phyloP scores from a whole-genome alignment of 352 stramenopile species.

The Phytophthora fragariaefolia region DNA sequence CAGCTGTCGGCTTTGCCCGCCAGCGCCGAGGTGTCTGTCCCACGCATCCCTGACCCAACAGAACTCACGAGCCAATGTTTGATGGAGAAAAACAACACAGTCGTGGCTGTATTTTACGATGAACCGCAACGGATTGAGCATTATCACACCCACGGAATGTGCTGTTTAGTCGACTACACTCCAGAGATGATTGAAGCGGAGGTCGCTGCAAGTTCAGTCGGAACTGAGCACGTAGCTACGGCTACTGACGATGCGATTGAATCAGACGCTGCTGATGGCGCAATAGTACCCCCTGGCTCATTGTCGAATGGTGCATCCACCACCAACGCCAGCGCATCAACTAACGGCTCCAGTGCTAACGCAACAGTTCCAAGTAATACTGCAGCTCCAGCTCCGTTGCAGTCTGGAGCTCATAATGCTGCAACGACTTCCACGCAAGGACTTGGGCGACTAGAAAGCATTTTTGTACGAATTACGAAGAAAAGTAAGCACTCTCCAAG shows the following conservation, averaged over 20 bases:
- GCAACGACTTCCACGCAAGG: constrained; percentile 48
- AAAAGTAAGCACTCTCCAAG: constrained; percentile 55
- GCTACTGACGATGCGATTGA: constrained; percentile 9
- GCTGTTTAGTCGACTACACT: constrained; percentile 42
- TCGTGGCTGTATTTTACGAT: constrained; percentile 45
- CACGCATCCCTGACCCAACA: constrained; percentile 25
- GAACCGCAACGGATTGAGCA: constrained; percentile 33
- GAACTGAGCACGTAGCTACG: constrained; percentile 11
- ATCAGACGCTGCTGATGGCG: constrained; percentile 10
- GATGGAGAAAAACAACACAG: constrained; percentile 48
- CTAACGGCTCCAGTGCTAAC: constrained; percentile 19
- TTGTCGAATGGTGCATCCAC: constrained; percentile 8
- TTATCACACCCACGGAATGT: constrained; percentile 44
- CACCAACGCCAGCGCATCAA: constrained; percentile 22
- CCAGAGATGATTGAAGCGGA: constrained; percentile 37
- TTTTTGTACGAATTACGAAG: constrained; percentile 87
- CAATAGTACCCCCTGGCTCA: constrained; percentile 5
- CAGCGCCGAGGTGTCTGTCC: constrained; percentile 21
- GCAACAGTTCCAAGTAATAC: constrained; percentile 19
- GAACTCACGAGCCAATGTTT: constrained; percentile 44
- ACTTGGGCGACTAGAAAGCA: constrained; percentile 76
- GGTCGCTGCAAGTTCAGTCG: constrained; percentile 21
- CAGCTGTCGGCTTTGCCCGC: constrained; percentile 11
- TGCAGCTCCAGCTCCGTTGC: constrained; percentile 19
- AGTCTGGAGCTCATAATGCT: constrained; percentile 16